Percentiles rank a stretch among this genome's conserved stretches.
Conservation (phyloP, 495 filamentous ascomycete genomes). For the Alectoria sarmentosa region DNA sequence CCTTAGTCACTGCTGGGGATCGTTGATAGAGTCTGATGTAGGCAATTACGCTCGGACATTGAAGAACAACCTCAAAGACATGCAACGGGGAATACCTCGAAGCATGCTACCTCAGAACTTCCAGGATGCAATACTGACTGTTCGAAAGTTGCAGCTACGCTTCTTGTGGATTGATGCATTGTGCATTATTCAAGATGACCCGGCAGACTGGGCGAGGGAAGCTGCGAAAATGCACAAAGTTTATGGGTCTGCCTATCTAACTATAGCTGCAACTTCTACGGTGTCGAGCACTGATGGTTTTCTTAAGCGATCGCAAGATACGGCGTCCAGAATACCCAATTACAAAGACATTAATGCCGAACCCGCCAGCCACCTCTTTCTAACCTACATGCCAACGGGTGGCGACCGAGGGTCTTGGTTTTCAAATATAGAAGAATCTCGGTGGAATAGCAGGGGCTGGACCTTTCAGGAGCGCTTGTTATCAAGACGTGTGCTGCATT, state of each 20-base stretch:
- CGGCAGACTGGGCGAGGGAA: slow-evolving; percentile 15
- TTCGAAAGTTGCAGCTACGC: slow-evolving; percentile 9
- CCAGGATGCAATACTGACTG: slow-evolving; percentile 19
- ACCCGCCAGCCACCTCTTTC: neutral
- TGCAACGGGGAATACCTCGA: neutral
- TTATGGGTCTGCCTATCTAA: slow-evolving; percentile 16
- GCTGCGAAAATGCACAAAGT: slow-evolving; percentile 19
- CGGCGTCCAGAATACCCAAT: neutral
- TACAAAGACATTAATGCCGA: neutral
- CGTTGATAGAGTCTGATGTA: neutral
- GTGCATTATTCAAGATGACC: slow-evolving; percentile 26
- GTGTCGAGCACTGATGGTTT: slow-evolving; percentile 13
- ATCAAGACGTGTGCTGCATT: slow-evolving; percentile 30
- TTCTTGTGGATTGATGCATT: slow-evolving; percentile 28
- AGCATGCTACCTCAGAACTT: slow-evolving; percentile 14
- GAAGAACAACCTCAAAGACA: slow-evolving; percentile 3
- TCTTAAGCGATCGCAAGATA: neutral
- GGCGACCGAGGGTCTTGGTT: neutral
- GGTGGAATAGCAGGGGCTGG: slow-evolving; percentile 33
- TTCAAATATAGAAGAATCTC: neutral
- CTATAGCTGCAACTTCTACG: slow-evolving; percentile 17
- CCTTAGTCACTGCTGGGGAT: slow-evolving; percentile 15
- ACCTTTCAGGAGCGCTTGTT: slow-evolving; percentile 37
- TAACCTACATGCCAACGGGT: neutral
- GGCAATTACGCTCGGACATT: neutral